Base-by-base conservation (phyloP, 257 asterid species). In the Ballota nigra region DNA sequence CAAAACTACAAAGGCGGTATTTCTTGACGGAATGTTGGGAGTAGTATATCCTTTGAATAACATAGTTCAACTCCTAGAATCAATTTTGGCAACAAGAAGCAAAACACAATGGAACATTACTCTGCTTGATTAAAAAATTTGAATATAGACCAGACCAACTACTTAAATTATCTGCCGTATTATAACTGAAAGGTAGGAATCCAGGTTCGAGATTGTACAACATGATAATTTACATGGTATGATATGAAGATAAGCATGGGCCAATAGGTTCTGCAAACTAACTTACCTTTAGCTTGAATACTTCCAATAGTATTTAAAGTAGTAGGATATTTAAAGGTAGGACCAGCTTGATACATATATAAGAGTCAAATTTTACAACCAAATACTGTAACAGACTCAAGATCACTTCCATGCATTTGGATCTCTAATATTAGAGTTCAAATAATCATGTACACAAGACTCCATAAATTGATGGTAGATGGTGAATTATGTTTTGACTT, bases 181-280 rank as follows among this genome's bases (percentile, higher is more conserved):
- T 74, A 56, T 31, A 73, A 66, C 64, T n/a, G 57, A 23, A 47
- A 31, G 18, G 52, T 16, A 41, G 43, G 26, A 61, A 63, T n/a
- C 41, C 23, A 49, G 34, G 59, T 63, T 53, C 1, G 10, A 5
- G 29, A 10, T 53, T n/a, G 51, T 23, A 40, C 8, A 53, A 22
- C 63, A 62, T 33, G 12, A 49, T 23, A 60, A 41, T 70, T 61
- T 34, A 43, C 38, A 12, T 31, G 68, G 5, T n/a, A n/a, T n/a
- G 11, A 31, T 33, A 40, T 51, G 22, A 38, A 26, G 19, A 40
- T 4, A 56, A 64, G 49, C 41, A 18, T 15, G 36, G 8, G 18
- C 22, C 15, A 2, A 36, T 28, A 58, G 47, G 26, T 55, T 8
- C 59, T 53, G 22, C 59, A 65, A 24, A 24, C 23, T n/a, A 63